Conservation (phyloP, 306 rosid genomes). For the Phaseolus lunatus region DNA sequence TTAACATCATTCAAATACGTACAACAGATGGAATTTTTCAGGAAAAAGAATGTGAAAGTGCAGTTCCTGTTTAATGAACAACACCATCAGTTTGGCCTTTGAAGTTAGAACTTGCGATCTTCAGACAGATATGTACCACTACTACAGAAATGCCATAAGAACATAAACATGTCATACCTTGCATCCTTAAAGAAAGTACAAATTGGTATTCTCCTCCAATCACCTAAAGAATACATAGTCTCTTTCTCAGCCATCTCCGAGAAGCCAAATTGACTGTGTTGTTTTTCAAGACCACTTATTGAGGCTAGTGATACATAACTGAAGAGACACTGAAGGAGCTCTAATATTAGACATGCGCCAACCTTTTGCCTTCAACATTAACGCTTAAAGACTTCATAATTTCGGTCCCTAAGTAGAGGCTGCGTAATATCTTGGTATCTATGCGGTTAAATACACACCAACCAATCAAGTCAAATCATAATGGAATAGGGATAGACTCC, state of each 20-base stretch:
- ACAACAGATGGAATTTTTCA: slow-evolving; percentile 24
- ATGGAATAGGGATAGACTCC: slow-evolving; percentile 41
- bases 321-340: slow-evolving; percentile 33
- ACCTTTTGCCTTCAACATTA: slow-evolving; percentile 2
- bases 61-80: slow-evolving; percentile 5
- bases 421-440: slow-evolving; percentile 26
- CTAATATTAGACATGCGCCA: slow-evolving; percentile 29
- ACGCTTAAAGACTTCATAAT: slow-evolving; percentile 14
- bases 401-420: not conserved
- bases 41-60: not conserved
- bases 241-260: slow-evolving; percentile 63
- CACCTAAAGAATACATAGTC: slow-evolving; percentile 49
- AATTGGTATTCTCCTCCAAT: slow-evolving; percentile 59
- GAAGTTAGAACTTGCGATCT: not conserved
- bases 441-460: slow-evolving; percentile 32
- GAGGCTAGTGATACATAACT: slow-evolving; percentile 20
- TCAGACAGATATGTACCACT: not conserved
- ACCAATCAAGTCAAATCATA: slow-evolving; percentile 34
- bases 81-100: not conserved
- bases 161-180: slow-evolving; percentile 55
- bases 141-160: slow-evolving; percentile 15
- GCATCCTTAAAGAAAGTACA: slow-evolving; percentile 70
- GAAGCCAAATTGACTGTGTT: slow-evolving; percentile 38
- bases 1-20: slow-evolving; percentile 3
- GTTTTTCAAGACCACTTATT: slow-evolving; percentile 17